A percentile compares a stretch with the other conserved stretches of the same genome.
These are phyloP conservation scores for Helichrysum umbraculigerum DNA, from an alignment of 129 eudicot genomes.

Conservation along the genomic window DNA sequence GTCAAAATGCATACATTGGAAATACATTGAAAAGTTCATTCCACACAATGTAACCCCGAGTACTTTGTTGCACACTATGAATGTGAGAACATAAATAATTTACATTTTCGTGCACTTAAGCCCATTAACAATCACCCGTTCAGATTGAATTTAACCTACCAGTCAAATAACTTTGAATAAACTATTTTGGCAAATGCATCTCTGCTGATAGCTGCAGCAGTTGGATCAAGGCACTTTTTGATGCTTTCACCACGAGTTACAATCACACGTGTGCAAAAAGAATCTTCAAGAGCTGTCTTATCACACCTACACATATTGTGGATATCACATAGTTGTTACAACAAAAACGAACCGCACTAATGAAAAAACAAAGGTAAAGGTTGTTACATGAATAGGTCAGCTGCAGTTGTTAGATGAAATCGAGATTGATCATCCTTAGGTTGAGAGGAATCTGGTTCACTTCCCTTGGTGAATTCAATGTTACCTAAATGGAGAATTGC, in stretches of 20 bases:
- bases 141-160: conserved; percentile 42
- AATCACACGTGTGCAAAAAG: conserved; percentile 84
- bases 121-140: conserved; percentile 7
- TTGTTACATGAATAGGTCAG: conserved; percentile 74
- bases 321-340: conserved; percentile 1
- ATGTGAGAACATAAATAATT: too few species aligned
- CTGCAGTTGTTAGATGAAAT: conserved; percentile 72
- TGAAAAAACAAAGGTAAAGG: conserved; percentile 4
- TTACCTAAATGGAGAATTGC: conserved; percentile 95
- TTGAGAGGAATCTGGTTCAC: conserved; percentile 78
- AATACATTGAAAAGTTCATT: too few species aligned
- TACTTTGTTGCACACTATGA: too few species aligned
- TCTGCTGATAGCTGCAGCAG: conserved; percentile 71
- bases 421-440: conserved; percentile 85
- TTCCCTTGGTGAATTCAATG: conserved; percentile 71
- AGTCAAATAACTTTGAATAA: conserved; percentile 79
- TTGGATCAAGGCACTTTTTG: conserved; percentile 78
- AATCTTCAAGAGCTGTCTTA: conserved; percentile 78
- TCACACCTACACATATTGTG: conserved; percentile 62
- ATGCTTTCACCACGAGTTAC: conserved; percentile 95
- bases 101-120: not conserved
- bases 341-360: not conserved
- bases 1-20: too few species aligned
- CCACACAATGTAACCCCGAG: too few species aligned
- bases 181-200: conserved; percentile 92